A percentile compares a stretch with the other conserved stretches of the same genome.
Evolutionary conservation across 2,329 filamentous ascomycete species (phyloP).

Genomic region (Eurotiales sp.): DNA sequence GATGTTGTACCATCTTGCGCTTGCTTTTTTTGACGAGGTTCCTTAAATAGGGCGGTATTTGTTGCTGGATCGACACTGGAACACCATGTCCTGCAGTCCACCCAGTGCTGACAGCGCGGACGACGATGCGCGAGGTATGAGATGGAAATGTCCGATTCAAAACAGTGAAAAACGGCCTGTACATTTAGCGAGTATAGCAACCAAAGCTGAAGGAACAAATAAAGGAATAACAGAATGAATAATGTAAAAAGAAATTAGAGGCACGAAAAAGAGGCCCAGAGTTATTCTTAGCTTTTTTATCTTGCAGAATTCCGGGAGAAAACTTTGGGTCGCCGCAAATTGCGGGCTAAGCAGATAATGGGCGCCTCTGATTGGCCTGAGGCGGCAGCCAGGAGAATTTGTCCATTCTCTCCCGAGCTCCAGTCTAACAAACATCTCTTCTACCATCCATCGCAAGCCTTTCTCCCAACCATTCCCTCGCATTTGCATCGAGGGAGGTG

Average conservation of each 20-base stretch:
- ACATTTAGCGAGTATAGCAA: slow-evolving; percentile 5
- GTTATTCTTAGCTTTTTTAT: not conserved
- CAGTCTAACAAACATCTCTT: slow-evolving; percentile 9
- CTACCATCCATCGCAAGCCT: slow-evolving; percentile 2
- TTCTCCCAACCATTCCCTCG: slow-evolving; percentile 5
- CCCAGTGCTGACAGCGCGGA: not conserved
- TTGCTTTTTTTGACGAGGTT: slow-evolving; percentile 14
- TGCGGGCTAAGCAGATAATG: slow-evolving; percentile 11
- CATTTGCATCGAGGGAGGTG: slow-evolving; percentile 19
- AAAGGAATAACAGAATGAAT: no score
- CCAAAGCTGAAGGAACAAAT: not conserved
- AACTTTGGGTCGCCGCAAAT: not conserved
- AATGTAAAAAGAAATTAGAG: no score
- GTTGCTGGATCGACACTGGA: not conserved
- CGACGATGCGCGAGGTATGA: not conserved
- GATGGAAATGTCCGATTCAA: slow-evolving; percentile 3
- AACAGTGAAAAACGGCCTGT: not conserved
- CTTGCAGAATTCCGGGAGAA: not conserved
- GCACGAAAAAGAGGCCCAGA: not conserved
- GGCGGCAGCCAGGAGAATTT: slow-evolving; percentile 26
- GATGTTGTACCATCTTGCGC: slow-evolving; percentile 23
- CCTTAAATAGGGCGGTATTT: slow-evolving; percentile 2
- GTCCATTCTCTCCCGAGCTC: slow-evolving; percentile 15
- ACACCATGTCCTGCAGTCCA: not conserved
- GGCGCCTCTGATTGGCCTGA: slow-evolving; percentile 9